Base-by-base conservation (phyloP, 2,329 filamentous ascomycete genomes). In the Apiospora hydei region DNA sequence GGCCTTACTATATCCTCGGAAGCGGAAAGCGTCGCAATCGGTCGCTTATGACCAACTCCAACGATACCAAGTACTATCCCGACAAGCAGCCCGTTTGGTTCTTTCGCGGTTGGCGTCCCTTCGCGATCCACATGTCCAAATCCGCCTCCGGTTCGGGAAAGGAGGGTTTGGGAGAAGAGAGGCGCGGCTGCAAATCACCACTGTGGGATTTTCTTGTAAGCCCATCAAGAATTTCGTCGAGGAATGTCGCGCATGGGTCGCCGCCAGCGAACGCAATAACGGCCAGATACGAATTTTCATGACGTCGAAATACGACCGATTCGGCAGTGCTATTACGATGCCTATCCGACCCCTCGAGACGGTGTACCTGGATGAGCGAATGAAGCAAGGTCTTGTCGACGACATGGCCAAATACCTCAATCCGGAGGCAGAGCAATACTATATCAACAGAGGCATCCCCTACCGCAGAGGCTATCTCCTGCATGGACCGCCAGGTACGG, bases 321-420 rank as follows among this genome's bases (percentile, higher is more conserved):
- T 67, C 18, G 34, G 14, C 13, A 43, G 3, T 0, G 61, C 6
- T 4, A 26, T 24, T 7, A 2, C n/a, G 7, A 24, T 26, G 13
- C 79, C 80, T 1, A 72, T 80, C 8, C 78, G 81, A 16, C 77
- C 78, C 1, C 73, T 73, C 51, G 69, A 74, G 5, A 69, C 70
- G 13, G 21, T 71, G 11, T 51, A 71, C 26, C 43, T 69, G n/a
- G 66, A 64, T 21, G 38, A 69, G 47, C 24, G 41, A n/a, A 7
- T 49, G 2, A 71, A 69, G 43, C 11, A 30, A 18, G 30, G 34
- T 18, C 66, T 64, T 41, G 14, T 71, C 7, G 16, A 21, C n/a
- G 70, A 71, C 38, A 69, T 69, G 24, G 6, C 16, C 4, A 38
- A 34, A 21, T 71, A 66, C 16, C 38, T 71, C 7, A 24, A 26